These are phyloP conservation scores for Comarum palustre DNA, from an alignment of 306 rosid species.

Conservation along the genomic window DNA sequence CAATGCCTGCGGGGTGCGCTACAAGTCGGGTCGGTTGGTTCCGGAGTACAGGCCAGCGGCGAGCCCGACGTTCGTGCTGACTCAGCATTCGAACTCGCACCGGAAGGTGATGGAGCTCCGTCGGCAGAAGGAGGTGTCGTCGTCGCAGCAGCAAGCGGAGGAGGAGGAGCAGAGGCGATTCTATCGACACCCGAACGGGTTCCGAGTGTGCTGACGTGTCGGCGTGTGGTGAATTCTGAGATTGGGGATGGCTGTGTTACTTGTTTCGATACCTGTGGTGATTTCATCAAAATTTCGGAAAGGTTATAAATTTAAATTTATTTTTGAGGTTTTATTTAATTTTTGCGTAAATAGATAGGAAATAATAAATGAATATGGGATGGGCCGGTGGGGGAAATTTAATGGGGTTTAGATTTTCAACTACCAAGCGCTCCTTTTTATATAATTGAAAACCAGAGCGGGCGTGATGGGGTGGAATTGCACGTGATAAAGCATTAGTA, in stretches of 20 bases:
- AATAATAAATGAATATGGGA: not conserved
- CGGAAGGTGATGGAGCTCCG: conserved; percentile 63
- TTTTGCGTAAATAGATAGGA: not conserved
- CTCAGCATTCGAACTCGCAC: conserved; percentile 73
- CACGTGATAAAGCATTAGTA: conserved; percentile 29
- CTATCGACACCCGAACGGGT: conserved; percentile 25
- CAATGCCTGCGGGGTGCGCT: conserved; percentile 66
- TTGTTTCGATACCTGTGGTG: not conserved
- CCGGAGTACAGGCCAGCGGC: conserved; percentile 67
- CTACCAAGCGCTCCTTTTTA: not conserved
- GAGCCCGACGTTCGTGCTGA: conserved; percentile 55
- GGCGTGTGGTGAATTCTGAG: not conserved
- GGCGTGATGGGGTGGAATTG: not conserved
- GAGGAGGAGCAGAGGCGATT: conserved; percentile 19
- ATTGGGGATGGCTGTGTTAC: not conserved
- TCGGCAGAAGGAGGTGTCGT: conserved; percentile 36
- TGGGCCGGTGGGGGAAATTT: conserved; percentile 2
- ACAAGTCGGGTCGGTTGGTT: conserved; percentile 58
- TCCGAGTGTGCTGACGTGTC: conserved; percentile 37
- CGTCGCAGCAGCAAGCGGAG: not conserved
- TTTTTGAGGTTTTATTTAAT: not conserved
- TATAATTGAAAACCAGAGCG: not conserved
- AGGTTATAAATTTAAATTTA: not conserved
- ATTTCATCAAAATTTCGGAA: not conserved
- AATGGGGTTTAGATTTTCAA: conserved; percentile 2